Evolutionary conservation across 2,329 filamentous ascomycete genomes (phyloP).

Genomic region (Paecilomyces sp.): DNA sequence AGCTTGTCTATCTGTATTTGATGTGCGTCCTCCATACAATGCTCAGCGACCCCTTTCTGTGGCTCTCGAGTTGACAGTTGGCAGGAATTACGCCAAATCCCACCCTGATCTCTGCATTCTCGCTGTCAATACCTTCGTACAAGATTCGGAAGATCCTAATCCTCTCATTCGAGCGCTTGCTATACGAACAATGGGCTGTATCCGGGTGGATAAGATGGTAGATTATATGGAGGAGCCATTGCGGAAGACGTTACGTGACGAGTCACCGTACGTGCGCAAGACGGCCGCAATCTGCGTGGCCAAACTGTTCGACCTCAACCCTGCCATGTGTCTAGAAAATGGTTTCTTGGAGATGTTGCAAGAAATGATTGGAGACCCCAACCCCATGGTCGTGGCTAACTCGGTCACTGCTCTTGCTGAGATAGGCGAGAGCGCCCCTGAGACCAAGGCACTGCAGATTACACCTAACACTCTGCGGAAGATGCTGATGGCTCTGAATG

Average conservation of each 20-base stretch:
- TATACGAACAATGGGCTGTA: constrained; percentile 97
- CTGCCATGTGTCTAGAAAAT: constrained; percentile 87
- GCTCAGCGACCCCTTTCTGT: neutral
- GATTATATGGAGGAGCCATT: constrained; percentile 99
- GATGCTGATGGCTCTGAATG: constrained; percentile 89
- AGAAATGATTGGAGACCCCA: constrained; percentile 93
- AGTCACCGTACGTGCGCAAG: constrained; percentile 97
- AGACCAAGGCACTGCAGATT: constrained; percentile 79
- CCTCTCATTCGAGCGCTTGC: constrained; percentile 89
- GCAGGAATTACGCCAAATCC: constrained; percentile 97
- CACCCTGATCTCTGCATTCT: constrained; percentile 98
- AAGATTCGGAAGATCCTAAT: constrained; percentile 98
- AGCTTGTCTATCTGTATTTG: constrained; percentile 95
- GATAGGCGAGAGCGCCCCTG: constrained; percentile 82
- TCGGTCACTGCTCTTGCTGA: constrained; percentile 89
- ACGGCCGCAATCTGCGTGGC: constrained; percentile 96
- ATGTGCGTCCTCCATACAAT: constrained; percentile 60
- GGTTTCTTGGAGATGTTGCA: constrained; percentile 91
- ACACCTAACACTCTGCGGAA: constrained; percentile 84
- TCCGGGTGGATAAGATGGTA: constrained; percentile 97
- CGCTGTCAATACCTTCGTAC: constrained; percentile 97
- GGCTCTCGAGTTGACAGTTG: neutral
- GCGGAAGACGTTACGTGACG: constrained; percentile 90
- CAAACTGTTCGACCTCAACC: constrained; percentile 94
- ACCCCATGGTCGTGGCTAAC: constrained; percentile 98